These are phyloP conservation scores for Kalanchoe fedtschenkoi DNA, from an alignment of 164 flowering plant species.

Conservation along the genomic window DNA sequence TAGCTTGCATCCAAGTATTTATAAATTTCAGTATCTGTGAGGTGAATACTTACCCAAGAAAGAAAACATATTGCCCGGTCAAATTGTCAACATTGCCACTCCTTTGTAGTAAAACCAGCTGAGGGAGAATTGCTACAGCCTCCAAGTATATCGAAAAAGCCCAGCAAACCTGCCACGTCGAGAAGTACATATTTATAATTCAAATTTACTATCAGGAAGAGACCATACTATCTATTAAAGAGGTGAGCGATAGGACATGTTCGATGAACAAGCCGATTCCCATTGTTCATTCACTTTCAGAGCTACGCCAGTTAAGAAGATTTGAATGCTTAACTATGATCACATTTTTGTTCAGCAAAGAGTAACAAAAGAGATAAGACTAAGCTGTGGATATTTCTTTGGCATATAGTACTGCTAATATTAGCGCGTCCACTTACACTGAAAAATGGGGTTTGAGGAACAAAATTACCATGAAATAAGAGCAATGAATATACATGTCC, in stretches of 20 bases:
- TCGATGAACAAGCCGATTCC: too few species aligned
- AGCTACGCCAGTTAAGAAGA: neutral
- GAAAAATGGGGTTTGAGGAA: too few species aligned
- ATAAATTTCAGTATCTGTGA: neutral
- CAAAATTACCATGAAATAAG: too few species aligned
- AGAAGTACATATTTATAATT: neutral
- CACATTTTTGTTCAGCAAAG: neutral
- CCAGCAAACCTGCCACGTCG: constrained; percentile 56
- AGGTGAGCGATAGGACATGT: neutral
- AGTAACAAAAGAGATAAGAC: too few species aligned
- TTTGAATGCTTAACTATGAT: neutral
- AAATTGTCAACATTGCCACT: constrained; percentile 90
- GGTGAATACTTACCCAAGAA: constrained; percentile 59
- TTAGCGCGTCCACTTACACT: too few species aligned
- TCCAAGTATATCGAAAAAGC: constrained; percentile 92
- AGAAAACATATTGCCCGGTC: constrained; percentile 80
- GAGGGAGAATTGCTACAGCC: constrained; percentile 91
- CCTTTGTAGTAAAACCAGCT: constrained; percentile 73
- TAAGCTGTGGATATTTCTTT: too few species aligned
- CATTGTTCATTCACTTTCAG: neutral
- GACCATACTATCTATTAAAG: neutral
- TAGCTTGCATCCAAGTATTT: neutral
- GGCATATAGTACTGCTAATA: too few species aligned
- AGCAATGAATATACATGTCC: too few species aligned
- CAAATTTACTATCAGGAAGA: neutral